Evolutionary conservation across 306 rosid genomes (phyloP), one percentile per base, ranked within the genome.

Genomic region (Luffa acutangula): DNA sequence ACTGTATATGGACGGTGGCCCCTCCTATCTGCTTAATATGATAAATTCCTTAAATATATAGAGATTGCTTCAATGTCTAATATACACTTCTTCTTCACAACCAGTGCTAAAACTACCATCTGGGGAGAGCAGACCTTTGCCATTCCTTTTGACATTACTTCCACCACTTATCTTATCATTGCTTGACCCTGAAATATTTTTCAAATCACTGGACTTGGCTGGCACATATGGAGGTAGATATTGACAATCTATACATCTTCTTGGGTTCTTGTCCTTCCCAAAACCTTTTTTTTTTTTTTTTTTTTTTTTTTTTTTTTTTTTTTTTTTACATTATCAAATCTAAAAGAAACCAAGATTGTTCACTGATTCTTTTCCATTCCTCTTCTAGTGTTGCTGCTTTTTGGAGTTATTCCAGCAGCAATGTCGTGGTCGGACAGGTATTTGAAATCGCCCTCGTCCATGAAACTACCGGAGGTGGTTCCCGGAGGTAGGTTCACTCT

Each of bases 371-470:
- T 43, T 53, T 20, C 41, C 25, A 4, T 59, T 77, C 49, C 15
- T 56, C 7, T 82, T 46, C 37, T 36, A 89, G 96, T 93, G 75
- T 79, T 93, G 89, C 84, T 89, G 84, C 90, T 89, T 13, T 93
- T 93, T 25, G 97, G 96, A 82, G 78, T 93, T 71, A 63, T 90
- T 81, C 95, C 97, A 9, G 97, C 92, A 62, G 91, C 90, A 53
- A 90, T 91, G 97, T 86, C 95, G 5, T 90, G 97, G 92, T 90
- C 91, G 9, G 95, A 89, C 77, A 83, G 97, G 84, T 86, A 90
- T 91, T 83, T 88, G 33, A 78, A 49, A 76, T 72, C 88, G 58
- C 79, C 91, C 17, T 70, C 81, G 14, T 69, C 87, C 13, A 36
- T 77, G 83, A 86, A 87, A 75, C 78, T 89, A 39, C 94, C 93